phyloP scores from a whole-genome alignment of 1,284 basidiomycete genomes.

The Fistulinella staudtii region DNA sequence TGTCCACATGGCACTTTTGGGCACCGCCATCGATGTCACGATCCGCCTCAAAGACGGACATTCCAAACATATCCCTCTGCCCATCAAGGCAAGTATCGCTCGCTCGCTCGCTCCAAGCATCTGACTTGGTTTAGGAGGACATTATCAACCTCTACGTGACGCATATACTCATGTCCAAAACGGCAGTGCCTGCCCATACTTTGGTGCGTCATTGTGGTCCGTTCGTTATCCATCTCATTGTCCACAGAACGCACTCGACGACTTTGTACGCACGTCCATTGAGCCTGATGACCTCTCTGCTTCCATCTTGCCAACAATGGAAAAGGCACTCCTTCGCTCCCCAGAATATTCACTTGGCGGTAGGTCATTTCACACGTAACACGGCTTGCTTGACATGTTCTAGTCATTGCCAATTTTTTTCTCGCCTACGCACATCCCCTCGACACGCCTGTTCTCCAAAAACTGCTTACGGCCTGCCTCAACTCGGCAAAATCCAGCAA shows the following conservation, averaged over 20 bases:
- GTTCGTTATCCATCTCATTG: conserved; percentile 7
- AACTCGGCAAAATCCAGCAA: conserved; percentile 80
- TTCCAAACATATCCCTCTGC: conserved; percentile 15
- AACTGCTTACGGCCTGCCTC: conserved; percentile 62
- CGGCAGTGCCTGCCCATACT: conserved; percentile 45
- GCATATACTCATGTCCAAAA: conserved; percentile 56
- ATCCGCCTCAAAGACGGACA: conserved; percentile 55
- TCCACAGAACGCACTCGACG: conserved; percentile 47
- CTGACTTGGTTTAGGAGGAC: conserved; percentile 39
- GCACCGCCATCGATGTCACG: conserved; percentile 59
- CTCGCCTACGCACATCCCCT: conserved; percentile 53
- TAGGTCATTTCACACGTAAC: conserved; percentile 26
- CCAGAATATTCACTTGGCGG: conserved; percentile 67
- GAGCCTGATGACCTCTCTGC: conserved; percentile 48
- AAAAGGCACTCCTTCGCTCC: conserved; percentile 70
- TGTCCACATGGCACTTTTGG: conserved; percentile 49
- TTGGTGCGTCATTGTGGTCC: conserved; percentile 37
- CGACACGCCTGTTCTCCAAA: conserved; percentile 52
- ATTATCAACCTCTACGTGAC: conserved; percentile 52
- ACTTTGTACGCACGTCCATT: conserved; percentile 56
- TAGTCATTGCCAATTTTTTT: conserved; percentile 58
- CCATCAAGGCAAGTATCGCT: conserved; percentile 19
- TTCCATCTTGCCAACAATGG: conserved; percentile 59
- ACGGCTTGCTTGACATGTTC: conserved; percentile 4
- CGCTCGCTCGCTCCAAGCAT: neutral